Conservation (phyloP, 2,329 filamentous ascomycete genomes). For the Seiridium cupressi region DNA sequence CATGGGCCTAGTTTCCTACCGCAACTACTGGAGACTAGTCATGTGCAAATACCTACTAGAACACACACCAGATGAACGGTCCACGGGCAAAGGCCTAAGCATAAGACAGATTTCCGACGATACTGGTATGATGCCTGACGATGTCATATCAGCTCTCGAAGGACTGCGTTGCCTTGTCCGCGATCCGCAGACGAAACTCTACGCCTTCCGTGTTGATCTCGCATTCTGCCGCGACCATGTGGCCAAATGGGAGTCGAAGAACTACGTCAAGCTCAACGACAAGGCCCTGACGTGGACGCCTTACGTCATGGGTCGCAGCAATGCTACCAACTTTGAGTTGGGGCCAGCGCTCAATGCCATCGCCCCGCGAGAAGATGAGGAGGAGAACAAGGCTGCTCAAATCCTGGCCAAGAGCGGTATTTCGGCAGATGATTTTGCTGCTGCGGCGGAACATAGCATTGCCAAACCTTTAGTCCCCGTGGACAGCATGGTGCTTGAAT, state of each 20-base stretch:
- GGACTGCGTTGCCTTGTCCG: slow-evolving; percentile 84
- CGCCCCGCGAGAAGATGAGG: slow-evolving; percentile 78
- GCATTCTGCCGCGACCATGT: slow-evolving; percentile 86
- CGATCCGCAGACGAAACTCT: slow-evolving; percentile 83
- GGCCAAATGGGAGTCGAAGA: slow-evolving; percentile 83
- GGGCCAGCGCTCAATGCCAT: slow-evolving; percentile 81
- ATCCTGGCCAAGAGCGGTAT: slow-evolving; percentile 26
- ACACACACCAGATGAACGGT: slow-evolving; percentile 38
- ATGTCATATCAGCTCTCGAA: slow-evolving; percentile 92
- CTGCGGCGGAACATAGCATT: slow-evolving; percentile 10
- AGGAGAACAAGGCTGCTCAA: slow-evolving; percentile 37
- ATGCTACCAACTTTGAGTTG: slow-evolving; percentile 78
- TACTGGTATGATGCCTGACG: slow-evolving; percentile 93
- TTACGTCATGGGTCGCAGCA: slow-evolving; percentile 90
- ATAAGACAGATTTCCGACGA: slow-evolving; percentile 75
- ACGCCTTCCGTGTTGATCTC: slow-evolving; percentile 85
- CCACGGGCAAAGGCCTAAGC: slow-evolving; percentile 50
- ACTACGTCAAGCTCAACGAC: slow-evolving; percentile 80
- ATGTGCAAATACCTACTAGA: slow-evolving; percentile 80
- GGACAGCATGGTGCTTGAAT: slow-evolving; percentile 32
- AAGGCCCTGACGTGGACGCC: slow-evolving; percentile 89
- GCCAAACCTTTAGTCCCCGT: slow-evolving; percentile 28
- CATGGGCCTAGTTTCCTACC: slow-evolving; percentile 95
- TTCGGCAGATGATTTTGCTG: slow-evolving; percentile 28
- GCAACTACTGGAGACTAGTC: slow-evolving; percentile 93